Percentiles rank a stretch among this genome's conserved stretches.
Evolutionary conservation across 1,284 basidiomycete genomes (phyloP).

Genomic region (Pulveroboletus sp.): DNA sequence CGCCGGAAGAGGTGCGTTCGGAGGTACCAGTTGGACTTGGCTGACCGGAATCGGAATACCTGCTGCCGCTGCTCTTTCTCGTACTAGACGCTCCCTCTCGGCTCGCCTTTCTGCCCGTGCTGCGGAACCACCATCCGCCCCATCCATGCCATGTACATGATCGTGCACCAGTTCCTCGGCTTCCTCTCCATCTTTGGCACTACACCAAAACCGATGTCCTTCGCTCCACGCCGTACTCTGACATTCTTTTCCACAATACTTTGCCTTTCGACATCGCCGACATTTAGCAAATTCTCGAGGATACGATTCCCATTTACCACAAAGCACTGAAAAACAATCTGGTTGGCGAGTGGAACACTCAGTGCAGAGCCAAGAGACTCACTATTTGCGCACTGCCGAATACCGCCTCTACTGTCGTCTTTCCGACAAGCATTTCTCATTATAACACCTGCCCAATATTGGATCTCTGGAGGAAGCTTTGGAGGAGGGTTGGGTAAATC

Average conservation of each 20-base stretch:
- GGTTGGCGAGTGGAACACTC: neutral
- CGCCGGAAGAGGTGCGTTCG: constrained; percentile 20
- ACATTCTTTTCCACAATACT: constrained; percentile 98
- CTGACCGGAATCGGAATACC: constrained; percentile 21
- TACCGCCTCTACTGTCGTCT: constrained; percentile 90
- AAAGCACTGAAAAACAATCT: constrained; percentile 66
- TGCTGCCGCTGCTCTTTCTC: constrained; percentile 32
- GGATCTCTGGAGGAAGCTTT: constrained; percentile 85
- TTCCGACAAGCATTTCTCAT: constrained; percentile 99
- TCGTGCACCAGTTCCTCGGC: constrained; percentile 41
- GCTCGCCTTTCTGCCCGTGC: constrained; percentile 31
- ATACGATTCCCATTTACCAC: constrained; percentile 92
- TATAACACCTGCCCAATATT: constrained; percentile 99
- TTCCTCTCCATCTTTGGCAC: constrained; percentile 73
- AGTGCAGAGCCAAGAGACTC: constrained; percentile 31
- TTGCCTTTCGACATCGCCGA: constrained; percentile 92
- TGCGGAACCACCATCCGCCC: constrained; percentile 7
- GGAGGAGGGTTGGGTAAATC: constrained; percentile 71
- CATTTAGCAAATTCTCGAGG: constrained; percentile 98
- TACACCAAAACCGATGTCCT: constrained; percentile 92
- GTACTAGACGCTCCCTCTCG: constrained; percentile 36
- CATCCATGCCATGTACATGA: constrained; percentile 15
- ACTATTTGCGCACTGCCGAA: constrained; percentile 97
- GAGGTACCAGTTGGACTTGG: constrained; percentile 18
- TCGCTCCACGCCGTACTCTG: constrained; percentile 97